These are phyloP conservation scores for Hyphodiscus sp. DNA, from an alignment of 2,329 filamentous ascomycete species.

Conservation along the genomic window DNA sequence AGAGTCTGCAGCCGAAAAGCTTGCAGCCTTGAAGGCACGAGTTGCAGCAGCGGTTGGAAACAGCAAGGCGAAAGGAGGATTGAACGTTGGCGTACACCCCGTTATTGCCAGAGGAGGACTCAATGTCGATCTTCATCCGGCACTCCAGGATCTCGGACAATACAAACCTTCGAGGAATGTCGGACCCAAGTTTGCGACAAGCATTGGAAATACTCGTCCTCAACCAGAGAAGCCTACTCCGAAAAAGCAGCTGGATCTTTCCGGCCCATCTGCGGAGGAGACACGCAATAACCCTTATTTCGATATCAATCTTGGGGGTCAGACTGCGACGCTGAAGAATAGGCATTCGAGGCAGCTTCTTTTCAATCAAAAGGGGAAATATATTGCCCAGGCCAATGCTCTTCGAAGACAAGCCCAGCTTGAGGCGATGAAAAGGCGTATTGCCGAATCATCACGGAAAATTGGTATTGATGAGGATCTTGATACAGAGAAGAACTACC, in stretches of 20 bases:
- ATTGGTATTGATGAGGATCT: conserved; percentile 91
- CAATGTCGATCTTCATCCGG: conserved; percentile 49
- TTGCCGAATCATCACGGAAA: conserved; percentile 79
- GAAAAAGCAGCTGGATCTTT: conserved; percentile 47
- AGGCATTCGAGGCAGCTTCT: conserved; percentile 70
- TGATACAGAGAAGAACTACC: conserved; percentile 82
- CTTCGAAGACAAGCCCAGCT: conserved; percentile 79
- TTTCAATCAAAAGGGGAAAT: conserved; percentile 96
- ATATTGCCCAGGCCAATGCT: conserved; percentile 88
- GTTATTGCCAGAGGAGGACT: conserved; percentile 34
- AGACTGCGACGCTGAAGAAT: conserved; percentile 50
- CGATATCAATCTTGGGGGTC: conserved; percentile 59
- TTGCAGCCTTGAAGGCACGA: conserved; percentile 73
- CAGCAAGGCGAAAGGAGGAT: conserved; percentile 39
- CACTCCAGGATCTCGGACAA: conserved; percentile 53
- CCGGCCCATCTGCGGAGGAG: conserved; percentile 51
- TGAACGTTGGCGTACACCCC: conserved; percentile 36
- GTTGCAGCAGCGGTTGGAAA: conserved; percentile 66
- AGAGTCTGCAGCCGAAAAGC: conserved; percentile 54
- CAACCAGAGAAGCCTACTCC: conserved; percentile 36
- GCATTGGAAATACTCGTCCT: conserved; percentile 33
- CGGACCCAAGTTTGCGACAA: conserved; percentile 33
- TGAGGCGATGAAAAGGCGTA: conserved; percentile 90
- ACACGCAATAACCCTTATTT: conserved; percentile 74
- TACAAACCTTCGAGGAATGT: conserved; percentile 37